Base-by-base conservation (phyloP, 352 stramenopile species). In the Pythium coloratum region DNA sequence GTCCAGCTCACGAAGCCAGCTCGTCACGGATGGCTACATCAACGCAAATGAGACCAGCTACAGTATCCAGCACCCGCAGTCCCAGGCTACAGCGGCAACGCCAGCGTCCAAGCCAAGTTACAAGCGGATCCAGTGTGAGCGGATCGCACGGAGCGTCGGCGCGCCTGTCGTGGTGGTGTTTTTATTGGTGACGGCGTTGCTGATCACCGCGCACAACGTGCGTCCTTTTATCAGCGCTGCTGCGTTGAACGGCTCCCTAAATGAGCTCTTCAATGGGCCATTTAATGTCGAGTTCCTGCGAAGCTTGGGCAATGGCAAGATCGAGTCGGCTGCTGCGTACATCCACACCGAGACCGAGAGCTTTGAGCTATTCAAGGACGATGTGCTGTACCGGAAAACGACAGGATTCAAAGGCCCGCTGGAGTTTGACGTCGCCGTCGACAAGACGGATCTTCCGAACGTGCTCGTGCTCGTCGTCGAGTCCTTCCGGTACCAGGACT, bases 401-500 rank as follows among this genome's bases (percentile, higher is more conserved):
- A 78, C 59, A 0, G 80, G 75, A 0, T 89, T 87, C 63, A 69
- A 80, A 2, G 80, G 78, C 7, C 53, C 73, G 1, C 47, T 77
- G 9, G 69, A 75, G 3, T 86, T 88, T 49, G 59, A 86, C 53
- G 77, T 88, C 16, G 62, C 53, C 0, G 66, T 88, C 1, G 53
- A 78, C 24, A 28, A 66, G 1, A 57, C 62, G 0, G 64, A 84
- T 40, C 76, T 64, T 6, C 81, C 81, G 0, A 89, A 88, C 42
- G 81, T 88, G 9, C 13, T 89, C 0, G 61, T 89, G 10, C 57
- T 89, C 33, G 74, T 69, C 10, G 69, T 89, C 3, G 81, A 88
- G 42, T 89, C 81, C 10, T 86, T 88, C 46, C 70, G 81, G 3
- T 81, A 76, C 49, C 73, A 76, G 32, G 81, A 89, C 50, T 89